Evolutionary conservation across 495 filamentous ascomycete genomes (phyloP), one percentile per base, ranked within the genome.

Genomic region (Parmelia sp.): DNA sequence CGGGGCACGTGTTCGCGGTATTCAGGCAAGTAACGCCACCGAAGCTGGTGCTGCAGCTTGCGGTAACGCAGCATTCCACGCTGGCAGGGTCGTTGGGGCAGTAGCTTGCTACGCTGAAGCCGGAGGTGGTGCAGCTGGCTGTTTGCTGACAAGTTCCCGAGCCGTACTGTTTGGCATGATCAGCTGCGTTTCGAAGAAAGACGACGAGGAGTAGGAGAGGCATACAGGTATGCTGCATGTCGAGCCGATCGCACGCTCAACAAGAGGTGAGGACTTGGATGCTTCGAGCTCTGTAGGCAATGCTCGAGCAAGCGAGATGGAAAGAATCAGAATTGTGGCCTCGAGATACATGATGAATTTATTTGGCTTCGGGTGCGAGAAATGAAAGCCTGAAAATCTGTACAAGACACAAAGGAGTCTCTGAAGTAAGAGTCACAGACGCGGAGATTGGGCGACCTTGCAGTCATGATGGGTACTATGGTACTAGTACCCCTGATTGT

Each of bases 61-160:
- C 7, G 9, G 33, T 62, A 6, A 62, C 60, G 25, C 60, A 62
- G 49, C 45, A 62, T 62, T 62, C 45, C 23, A 62, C 60, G 37
- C 36, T 21, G 35, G 27, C 29, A 21, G 47, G 60, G 31, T 62
- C 60, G 21, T 29, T 62, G n/a, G 19, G 60, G 36, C 60, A 62
- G 19, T 62, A 56, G n/a, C 47, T 29, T 3, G 47, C 35, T 4
- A 62, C 35, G 39, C 39, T 55, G 60, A 62, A 55, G 25, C 60
- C 47, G 14, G 37, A 21, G 17, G 60, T 62, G 23, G 60, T 62
- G 47, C 60, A 62, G 25, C 49, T 42, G 6, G 47, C 40, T 25
- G 35, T 62, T 27, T 40, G 42, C 49, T 62, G 60, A 9, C 60
- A 62, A 4, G 45, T 62, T 11, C 60, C 60, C 2, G 60, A 7